These are phyloP conservation scores for Pleurotus djamor DNA, from an alignment of 768 basidiomycete species.

Conservation along the genomic window DNA sequence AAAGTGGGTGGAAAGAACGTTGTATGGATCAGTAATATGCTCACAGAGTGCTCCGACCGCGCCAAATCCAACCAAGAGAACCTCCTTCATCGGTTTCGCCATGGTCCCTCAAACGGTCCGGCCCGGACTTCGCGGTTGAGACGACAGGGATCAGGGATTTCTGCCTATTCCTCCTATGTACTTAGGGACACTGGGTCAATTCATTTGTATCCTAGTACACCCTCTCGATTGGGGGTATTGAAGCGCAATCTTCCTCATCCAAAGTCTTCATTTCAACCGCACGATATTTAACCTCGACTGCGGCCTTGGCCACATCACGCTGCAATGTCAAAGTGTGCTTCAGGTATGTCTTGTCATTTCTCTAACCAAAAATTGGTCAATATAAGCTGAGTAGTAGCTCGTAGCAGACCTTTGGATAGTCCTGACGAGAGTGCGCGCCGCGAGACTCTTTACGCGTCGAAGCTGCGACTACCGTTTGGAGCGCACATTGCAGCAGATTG, in stretches of 20 bases:
- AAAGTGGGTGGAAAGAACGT: not conserved
- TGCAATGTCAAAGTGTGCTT: conserved; percentile 94
- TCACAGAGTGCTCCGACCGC: conserved; percentile 65
- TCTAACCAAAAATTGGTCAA: conserved; percentile 34
- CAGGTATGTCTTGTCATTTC: conserved; percentile 93
- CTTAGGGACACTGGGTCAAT: too few species aligned
- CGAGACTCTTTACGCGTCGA: conserved; percentile 95
- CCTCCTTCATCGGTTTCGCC: conserved; percentile 22
- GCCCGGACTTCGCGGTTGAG: too few species aligned
- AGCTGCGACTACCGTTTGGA: conserved; percentile 91
- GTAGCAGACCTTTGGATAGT: conserved; percentile 77
- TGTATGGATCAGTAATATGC: conserved; percentile 15
- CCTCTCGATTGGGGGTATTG: conserved; percentile 95
- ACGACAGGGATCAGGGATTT: too few species aligned
- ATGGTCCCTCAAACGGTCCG: not conserved
- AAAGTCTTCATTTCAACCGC: conserved; percentile 80
- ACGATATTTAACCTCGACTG: conserved; percentile 89
- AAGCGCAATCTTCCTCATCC: conserved; percentile 94
- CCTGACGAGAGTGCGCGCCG: conserved; percentile 97
- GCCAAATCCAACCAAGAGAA: conserved; percentile 61
- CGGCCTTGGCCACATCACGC: conserved; percentile 66
- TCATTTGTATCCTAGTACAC: conserved; percentile 56
- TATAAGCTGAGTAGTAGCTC: not conserved
- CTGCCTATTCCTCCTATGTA: too few species aligned
- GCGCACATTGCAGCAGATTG: conserved; percentile 91